Conservation (phyloP, 2,329 filamentous ascomycete species). For the Huntiella savannae region DNA sequence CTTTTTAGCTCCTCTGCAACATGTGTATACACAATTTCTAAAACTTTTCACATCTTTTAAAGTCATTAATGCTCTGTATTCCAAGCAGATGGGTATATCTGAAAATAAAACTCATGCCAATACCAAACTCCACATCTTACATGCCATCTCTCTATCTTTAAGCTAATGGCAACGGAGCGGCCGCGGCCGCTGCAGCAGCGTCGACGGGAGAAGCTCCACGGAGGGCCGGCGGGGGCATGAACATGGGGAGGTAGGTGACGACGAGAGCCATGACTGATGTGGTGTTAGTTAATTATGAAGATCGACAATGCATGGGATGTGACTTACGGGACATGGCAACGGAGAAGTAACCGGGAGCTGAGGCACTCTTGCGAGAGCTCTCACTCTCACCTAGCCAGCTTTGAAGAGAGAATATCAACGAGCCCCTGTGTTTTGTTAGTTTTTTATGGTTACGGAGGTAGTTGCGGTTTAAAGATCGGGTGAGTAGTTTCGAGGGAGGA, state of each 20-base stretch:
- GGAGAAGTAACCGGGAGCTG: constrained; percentile 51
- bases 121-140: background rate
- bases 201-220: background rate
- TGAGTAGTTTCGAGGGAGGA: background rate
- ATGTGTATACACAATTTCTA: background rate
- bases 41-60: background rate
- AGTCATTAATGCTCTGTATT: constrained; percentile 2
- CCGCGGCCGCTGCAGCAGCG: constrained; percentile 2
- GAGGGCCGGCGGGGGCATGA: constrained; percentile 20
- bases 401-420: constrained; percentile 56
- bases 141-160: background rate
- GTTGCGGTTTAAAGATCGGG: background rate
- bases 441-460: background rate
- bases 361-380: constrained; percentile 40
- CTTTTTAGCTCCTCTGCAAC: background rate
- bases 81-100: constrained; percentile 8
- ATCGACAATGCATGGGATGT: background rate
- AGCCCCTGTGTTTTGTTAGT: constrained; percentile 30
- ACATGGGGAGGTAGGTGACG: constrained; percentile 32
- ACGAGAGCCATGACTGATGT: constrained; percentile 38
- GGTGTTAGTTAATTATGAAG: background rate
- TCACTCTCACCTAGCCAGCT: constrained; percentile 60
- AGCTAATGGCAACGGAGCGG: background rate
- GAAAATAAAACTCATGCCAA: background rate
- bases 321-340: constrained; percentile 60